These are phyloP conservation scores for Brassica rapa DNA, from an alignment of 345 rosid genomes.

Conservation along the genomic window DNA sequence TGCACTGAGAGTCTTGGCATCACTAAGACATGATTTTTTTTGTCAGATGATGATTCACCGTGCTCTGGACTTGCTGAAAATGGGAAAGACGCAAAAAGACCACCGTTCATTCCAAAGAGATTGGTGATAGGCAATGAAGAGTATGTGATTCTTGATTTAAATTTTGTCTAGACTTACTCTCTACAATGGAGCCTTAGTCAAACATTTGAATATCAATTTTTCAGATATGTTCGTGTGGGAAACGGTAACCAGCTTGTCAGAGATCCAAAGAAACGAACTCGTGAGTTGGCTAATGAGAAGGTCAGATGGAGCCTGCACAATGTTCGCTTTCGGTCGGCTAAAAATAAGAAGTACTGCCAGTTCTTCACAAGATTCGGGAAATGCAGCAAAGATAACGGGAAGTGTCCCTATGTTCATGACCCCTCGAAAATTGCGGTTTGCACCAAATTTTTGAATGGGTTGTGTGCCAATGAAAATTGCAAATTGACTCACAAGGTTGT, in stretches of 20 bases:
- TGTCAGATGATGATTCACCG: constrained; percentile 59
- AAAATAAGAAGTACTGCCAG: constrained; percentile 81
- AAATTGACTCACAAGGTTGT: constrained; percentile 93
- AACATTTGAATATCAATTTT: constrained; percentile 26
- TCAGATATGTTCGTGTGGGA: constrained; percentile 93
- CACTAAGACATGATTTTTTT: constrained; percentile 25
- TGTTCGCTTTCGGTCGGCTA: constrained; percentile 76
- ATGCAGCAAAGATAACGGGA: constrained; percentile 91
- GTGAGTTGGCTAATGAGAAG: constrained; percentile 91
- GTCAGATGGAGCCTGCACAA: constrained; percentile 97
- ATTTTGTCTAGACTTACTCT: neutral
- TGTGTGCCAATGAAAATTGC: constrained; percentile 72
- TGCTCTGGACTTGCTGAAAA: constrained; percentile 43
- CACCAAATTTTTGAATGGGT: constrained; percentile 85
- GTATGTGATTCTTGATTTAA: constrained; percentile 52
- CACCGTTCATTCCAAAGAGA: constrained; percentile 80
- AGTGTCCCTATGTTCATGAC: constrained; percentile 91
- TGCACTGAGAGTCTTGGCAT: neutral
- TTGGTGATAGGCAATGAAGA: constrained; percentile 89
- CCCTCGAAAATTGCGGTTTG: constrained; percentile 92
- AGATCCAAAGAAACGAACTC: constrained; percentile 90
- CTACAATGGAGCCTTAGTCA: neutral
- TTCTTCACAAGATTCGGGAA: constrained; percentile 96
- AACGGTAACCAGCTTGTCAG: constrained; percentile 93
- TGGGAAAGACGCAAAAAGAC: constrained; percentile 53